Evolutionary conservation across 163 green algal genomes (phyloP).

Genomic region (Prototheca wickerhamii): DNA sequence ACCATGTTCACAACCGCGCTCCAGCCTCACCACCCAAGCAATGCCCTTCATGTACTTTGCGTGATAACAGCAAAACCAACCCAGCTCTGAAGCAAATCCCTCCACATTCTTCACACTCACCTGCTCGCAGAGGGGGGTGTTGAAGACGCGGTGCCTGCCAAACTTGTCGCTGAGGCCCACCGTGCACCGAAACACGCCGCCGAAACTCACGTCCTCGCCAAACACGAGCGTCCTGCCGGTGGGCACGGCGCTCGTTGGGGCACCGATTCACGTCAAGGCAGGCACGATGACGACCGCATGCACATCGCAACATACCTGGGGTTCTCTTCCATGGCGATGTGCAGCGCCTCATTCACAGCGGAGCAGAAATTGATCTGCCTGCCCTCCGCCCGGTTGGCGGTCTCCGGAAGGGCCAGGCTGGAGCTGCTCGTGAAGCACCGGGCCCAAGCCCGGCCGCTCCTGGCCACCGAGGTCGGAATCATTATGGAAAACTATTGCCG

Average conservation of each 20-base stretch:
- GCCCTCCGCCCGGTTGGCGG: neutral
- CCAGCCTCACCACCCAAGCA: no score
- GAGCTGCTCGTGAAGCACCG: neutral
- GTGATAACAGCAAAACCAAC: neutral
- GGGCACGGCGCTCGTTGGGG: neutral
- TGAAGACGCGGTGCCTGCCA: constrained; percentile 78
- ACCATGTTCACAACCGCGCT: no score
- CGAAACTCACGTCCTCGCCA: constrained; percentile 86
- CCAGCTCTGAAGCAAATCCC: no score
- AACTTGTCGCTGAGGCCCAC: constrained; percentile 66
- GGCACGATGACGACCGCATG: neutral
- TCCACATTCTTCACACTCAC: no score
- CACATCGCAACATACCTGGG: constrained; percentile 37
- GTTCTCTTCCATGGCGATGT: constrained; percentile 47
- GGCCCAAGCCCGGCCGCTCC: neutral
- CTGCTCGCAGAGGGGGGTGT: constrained; percentile 87
- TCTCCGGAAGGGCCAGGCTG: neutral
- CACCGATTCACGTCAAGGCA: neutral
- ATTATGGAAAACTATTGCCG: no score
- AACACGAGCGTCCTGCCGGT: constrained; percentile 47
- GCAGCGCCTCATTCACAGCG: constrained; percentile 66
- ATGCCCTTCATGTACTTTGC: no score
- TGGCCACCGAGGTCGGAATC: no score
- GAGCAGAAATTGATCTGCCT: constrained; percentile 62
- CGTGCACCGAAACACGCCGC: constrained; percentile 86